Evolutionary conservation across 441 rosid genomes (phyloP), one percentile per base, ranked within the genome.

Genomic region (Populus hybrid): DNA sequence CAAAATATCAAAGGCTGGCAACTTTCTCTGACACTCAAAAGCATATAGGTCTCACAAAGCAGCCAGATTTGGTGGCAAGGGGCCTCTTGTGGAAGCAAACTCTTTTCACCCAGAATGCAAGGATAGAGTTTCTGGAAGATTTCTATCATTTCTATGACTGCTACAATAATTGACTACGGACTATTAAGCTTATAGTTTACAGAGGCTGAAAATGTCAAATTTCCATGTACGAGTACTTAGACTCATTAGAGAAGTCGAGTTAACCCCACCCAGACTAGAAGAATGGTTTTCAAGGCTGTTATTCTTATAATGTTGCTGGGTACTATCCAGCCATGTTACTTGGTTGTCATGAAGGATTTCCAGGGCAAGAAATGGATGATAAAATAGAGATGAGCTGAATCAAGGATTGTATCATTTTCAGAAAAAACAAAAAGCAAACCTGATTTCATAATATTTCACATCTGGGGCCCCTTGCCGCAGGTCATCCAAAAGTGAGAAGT

Each of bases 361-460:
- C 57, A 14, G 5, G 57, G 57, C 57, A 46, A 14, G 18, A 14
- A 46, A 46, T 14, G 20, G 7, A 46, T 14, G 20, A 12, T 46
- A 46, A 46, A 12, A 46, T 46, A 65, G 69, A 28, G 23, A 40
- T 38, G 23, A 69, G 6, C 6, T 30, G 26, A 76, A 57, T 30
- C 21, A 59, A 12, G 24, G n/a, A 66, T 8, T 4, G n/a, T 20
- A 2, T 16, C 1, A 14, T n/a, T n/a, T 24, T 73, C 10, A 16
- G 40, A 46, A 76, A 80, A 28, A 34, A 40, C 8, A 42, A 46
- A 73, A 5, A 69, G 38, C 74, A 85, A 80, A 95, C 99, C 97
- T 95, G 83, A 95, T 91, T 86, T 95, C 99, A 40, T 95, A 89
- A 78, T 86, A 89, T 30, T 89, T 88, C 74, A 85, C 87, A 83